Base-by-base conservation (phyloP, 306 rosid genomes). In the Oemleria cerasiformis region DNA sequence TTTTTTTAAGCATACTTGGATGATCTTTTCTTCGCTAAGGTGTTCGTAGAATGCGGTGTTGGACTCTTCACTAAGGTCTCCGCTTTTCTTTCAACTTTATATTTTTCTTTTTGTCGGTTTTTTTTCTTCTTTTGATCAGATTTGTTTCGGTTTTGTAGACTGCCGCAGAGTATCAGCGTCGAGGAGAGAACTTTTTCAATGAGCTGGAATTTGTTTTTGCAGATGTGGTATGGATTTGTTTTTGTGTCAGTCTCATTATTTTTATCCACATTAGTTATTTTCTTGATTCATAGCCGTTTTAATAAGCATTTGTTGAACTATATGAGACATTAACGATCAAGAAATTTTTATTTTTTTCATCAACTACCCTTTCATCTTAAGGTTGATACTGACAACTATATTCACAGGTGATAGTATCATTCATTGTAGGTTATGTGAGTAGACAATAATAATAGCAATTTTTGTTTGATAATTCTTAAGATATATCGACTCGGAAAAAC, bases 201-300 rank as follows among this genome's bases (percentile, higher is more conserved):
- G 98, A 94, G 87, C 83, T 94, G 12, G 98, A 94, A 80, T 81
- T 94, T 74, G 98, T 94, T 57, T 86, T 94, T 53, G 94, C 95
- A 1, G 98, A 94, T 75, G 98, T 94, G 96, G 98, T 94, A 93
- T 70, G 87, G 23, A 51, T 80, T 23, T 77, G 21, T 5, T 66
- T 17, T 65, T 62, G 12, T 53, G 14, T 15, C 51, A 36, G 4
- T 59, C 66, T 4, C 57, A 40, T 49, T 30, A 23, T 9, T 43
- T 67, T 30, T 66, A 3, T 3, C 16, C 51, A 13, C 4, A 8
- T 48, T 25, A 53, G 8, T 68, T 58, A 14, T 13, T 58, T 25
- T 13, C 63, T 6, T 58, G 63, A 7, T 58, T 58, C 39, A 58
- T 58, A 30, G n/a, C 8, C 10, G 58, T n/a, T 53, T 53, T 50